Evolutionary conservation across 2,329 filamentous ascomycete genomes (phyloP), one percentile per base, ranked within the genome.

Genomic region (Sporothrix variecibatus): DNA sequence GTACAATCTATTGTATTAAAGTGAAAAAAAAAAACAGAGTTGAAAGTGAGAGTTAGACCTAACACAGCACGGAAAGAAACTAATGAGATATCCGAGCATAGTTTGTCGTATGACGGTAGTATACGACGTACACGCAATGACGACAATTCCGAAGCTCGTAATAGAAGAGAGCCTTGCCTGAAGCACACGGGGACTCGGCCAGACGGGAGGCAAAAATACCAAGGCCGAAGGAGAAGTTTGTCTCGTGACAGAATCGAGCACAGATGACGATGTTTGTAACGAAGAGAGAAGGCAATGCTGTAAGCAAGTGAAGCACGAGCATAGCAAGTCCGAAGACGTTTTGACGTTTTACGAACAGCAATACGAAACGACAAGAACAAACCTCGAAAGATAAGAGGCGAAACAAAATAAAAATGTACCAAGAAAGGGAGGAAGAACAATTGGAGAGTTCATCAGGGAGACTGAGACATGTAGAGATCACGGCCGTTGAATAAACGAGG

Each of bases 131-230:
- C 7, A 67, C 8, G 8, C 31, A 40, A 38, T 23, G 58, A 23
- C 58, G 58, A 64, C 31, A 28, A 62, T 15, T n/a, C 15, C 20
- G 28, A 38, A n/a, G 28, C 58, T 43, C 23, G 20, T 40, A 68
- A 31, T 20, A 31, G 23, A 49, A 68, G 6, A 51, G 28, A 20
- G 17, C 23, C 64, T 31, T n/a, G 15, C 3, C 7, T 17, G 4
- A 31, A 23, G 26, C 12, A 17, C 64, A 68, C 64, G 40, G 64
- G 6, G 65, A n/a, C 65, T 68, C 51, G 65, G 65, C 43, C 43
- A 68, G 20, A 28, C 26, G 65, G 31, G 1, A 9, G 43, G 51
- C 28, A 51, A 17, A 34, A 11, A 49, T 51, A 68, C 65, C 65
- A 68, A 68, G 65, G 65, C 65, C 65, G 65, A 68, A 51, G 28